Evolutionary conservation across 345 rosid genomes (phyloP).

Genomic region (Noccaea bulbosa): DNA sequence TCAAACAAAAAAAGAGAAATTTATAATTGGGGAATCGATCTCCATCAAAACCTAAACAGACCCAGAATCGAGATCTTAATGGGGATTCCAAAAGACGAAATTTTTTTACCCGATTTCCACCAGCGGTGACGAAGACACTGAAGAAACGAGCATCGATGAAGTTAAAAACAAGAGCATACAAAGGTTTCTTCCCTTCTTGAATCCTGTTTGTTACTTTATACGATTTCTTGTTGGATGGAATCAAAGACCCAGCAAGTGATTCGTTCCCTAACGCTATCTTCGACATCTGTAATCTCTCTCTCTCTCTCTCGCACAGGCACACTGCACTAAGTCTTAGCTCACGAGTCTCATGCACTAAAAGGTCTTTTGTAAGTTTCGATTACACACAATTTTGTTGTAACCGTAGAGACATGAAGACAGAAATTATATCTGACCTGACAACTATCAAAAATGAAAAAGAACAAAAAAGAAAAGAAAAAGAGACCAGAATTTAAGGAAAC

Average conservation of each 20-base stretch:
- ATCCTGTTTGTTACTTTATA: conserved; percentile 84
- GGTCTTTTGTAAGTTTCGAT: no score
- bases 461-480: no score
- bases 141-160: conserved; percentile 93
- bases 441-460: no score
- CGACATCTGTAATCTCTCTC: conserved; percentile 53
- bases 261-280: conserved; percentile 77
- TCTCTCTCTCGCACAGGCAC: background rate
- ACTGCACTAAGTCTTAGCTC: no score
- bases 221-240: conserved; percentile 71
- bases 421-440: no score
- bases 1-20: conserved; percentile 23
- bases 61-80: conserved; percentile 13
- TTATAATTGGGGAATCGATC: conserved; percentile 2
- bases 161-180: conserved; percentile 92
- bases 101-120: conserved; percentile 75
- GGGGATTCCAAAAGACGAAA: conserved; percentile 1
- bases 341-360: no score
- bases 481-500: no score
- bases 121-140: conserved; percentile 90
- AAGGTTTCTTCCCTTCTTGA: conserved; percentile 92
- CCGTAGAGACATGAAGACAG: no score
- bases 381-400: no score
- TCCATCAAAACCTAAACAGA: conserved; percentile 14
- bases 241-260: conserved; percentile 78